A percentile compares a stretch with the other conserved stretches of the same genome.
These are phyloP conservation scores for Guyanaporus albipodus DNA, from an alignment of 768 basidiomycete species.

Conservation along the genomic window DNA sequence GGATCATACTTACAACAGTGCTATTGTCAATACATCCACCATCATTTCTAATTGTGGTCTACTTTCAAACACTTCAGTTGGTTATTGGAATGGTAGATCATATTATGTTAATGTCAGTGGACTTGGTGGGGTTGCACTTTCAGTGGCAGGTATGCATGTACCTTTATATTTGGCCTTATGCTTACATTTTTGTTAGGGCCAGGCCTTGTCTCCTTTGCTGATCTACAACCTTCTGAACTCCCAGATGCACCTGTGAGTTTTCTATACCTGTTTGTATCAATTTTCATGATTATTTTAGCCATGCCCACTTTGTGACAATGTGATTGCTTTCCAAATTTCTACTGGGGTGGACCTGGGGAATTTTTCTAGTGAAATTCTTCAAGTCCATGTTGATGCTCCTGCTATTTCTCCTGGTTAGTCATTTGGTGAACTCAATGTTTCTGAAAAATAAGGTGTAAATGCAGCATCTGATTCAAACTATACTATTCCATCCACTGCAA, in stretches of 20 bases:
- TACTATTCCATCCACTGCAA: background rate
- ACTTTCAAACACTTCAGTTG: conserved; percentile 5
- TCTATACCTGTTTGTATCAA: background rate
- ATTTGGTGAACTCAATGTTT: too few species aligned
- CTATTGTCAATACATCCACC: conserved; percentile 16
- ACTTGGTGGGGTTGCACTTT: background rate
- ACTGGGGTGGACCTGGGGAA: background rate
- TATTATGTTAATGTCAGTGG: conserved; percentile 7
- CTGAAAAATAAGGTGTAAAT: too few species aligned
- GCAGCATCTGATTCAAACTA: too few species aligned
- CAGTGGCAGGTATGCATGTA: background rate
- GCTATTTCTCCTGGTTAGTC: too few species aligned
- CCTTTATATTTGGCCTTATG: background rate
- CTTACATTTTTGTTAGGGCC: background rate
- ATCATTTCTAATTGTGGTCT: conserved; percentile 15
- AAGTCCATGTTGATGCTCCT: background rate
- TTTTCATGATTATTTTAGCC: background rate
- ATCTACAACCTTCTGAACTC: too few species aligned
- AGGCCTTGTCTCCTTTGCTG: background rate
- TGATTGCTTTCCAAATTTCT: background rate
- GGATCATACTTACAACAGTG: background rate
- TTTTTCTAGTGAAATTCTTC: background rate
- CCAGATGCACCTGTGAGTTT: background rate
- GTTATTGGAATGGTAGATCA: background rate
- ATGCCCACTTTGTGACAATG: background rate